Conservation (phyloP, 2,329 filamentous ascomycete genomes). For the Diaporthe nobilis region DNA sequence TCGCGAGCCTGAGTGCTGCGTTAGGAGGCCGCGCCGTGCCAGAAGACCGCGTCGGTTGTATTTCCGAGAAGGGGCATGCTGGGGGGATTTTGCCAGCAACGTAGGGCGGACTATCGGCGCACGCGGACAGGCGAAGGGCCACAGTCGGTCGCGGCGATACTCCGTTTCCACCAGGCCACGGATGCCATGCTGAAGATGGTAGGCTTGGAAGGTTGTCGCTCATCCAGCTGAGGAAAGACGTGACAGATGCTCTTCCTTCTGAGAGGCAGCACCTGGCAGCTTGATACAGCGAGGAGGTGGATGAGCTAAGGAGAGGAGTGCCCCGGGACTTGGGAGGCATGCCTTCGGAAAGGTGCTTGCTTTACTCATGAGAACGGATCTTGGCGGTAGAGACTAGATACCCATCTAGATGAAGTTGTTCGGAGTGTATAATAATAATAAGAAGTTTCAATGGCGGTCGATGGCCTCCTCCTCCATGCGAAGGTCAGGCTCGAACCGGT, state of each 20-base stretch:
- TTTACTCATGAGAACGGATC: neutral
- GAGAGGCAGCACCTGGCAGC: neutral
- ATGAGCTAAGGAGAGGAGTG: too few relatives aligned
- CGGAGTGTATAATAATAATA: neutral
- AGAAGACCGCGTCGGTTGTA: neutral
- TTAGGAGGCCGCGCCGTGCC: neutral
- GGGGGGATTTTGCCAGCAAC: neutral
- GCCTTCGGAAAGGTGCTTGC: too few relatives aligned
- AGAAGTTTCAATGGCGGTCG: too few relatives aligned
- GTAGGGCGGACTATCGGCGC: neutral
- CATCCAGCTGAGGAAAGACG: neutral
- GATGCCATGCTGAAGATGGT: neutral
- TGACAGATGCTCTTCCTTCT: neutral
- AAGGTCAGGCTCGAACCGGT: neutral
- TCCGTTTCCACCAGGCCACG: neutral
- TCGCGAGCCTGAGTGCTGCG: neutral
- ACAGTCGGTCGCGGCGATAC: neutral
- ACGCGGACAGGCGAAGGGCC: neutral
- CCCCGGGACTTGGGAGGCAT: too few relatives aligned
- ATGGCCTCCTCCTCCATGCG: neutral
- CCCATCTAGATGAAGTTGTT: neutral
- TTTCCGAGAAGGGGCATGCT: neutral
- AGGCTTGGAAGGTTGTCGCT: neutral
- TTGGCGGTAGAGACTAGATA: neutral
- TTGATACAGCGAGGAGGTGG: neutral